Conservation (phyloP, 2,329 filamentous ascomycete genomes). For the Phialocephala subalpina region DNA sequence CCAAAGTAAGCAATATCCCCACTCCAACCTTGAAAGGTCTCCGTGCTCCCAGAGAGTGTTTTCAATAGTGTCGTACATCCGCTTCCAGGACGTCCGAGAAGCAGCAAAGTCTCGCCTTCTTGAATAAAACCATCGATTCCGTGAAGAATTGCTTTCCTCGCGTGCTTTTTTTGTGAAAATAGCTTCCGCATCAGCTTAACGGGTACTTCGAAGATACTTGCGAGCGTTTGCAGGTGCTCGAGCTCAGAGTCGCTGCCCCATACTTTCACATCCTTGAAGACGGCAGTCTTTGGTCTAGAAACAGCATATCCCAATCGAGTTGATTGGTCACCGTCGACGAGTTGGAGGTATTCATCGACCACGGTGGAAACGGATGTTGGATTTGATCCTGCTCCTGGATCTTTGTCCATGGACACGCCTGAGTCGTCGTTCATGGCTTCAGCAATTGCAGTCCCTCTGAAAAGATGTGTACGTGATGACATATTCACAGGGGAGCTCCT, state of each 20-base stretch:
- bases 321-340: neutral
- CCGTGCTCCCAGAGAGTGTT: constrained; percentile 57
- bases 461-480: no score
- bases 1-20: constrained; percentile 6
- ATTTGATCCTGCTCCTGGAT: neutral
- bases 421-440: neutral
- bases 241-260: neutral
- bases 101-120: constrained; percentile 71
- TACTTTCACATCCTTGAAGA: neutral
- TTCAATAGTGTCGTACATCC: constrained; percentile 71
- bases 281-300: neutral
- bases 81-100: constrained; percentile 67
- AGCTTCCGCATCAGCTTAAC: neutral
- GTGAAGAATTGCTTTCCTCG: neutral
- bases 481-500: no score
- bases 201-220: neutral
- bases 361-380: neutral
- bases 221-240: neutral
- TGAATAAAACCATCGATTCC: constrained; percentile 62
- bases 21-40: constrained; percentile 47
- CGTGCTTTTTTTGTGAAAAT: neutral
- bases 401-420: neutral
- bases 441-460: neutral
- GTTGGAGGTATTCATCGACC: neutral
- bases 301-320: neutral